Evolutionary conservation across 805 yeast genomes (phyloP).

Genomic region (Metschnikowia similis): DNA sequence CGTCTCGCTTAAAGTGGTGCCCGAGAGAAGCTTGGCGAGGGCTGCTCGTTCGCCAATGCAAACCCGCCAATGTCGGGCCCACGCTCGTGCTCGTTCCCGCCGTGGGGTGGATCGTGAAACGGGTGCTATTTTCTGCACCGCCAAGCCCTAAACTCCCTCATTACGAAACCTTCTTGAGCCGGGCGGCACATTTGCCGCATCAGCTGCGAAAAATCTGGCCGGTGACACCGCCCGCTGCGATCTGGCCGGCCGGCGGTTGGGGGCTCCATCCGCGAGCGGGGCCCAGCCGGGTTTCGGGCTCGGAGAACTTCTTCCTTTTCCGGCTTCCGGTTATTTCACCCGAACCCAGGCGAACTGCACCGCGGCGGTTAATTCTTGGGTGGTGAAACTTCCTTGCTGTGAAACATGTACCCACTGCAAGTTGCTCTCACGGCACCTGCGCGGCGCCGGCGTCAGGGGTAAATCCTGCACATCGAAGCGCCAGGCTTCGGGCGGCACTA

Average conservation of each 20-base stretch:
- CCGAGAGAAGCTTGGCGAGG: background rate
- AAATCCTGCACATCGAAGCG: background rate
- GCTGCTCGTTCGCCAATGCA: background rate
- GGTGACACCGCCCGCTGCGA: slow-evolving; percentile 17
- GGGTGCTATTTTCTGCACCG: background rate
- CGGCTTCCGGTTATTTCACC: background rate
- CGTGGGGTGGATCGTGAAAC: background rate
- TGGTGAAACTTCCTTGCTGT: background rate
- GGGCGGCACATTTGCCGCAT: too few species aligned
- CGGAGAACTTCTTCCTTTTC: slow-evolving; percentile 12
- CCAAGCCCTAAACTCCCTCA: too few species aligned
- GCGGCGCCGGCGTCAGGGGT: background rate
- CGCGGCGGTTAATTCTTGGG: too few species aligned
- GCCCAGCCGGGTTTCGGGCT: background rate
- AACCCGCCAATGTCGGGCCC: background rate
- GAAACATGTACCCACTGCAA: background rate
- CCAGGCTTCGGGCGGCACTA: background rate
- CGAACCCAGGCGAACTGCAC: too few species aligned
- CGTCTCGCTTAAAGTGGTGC: background rate
- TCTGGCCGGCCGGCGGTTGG: slow-evolving; percentile 19
- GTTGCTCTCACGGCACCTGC: background rate
- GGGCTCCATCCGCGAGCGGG: too few species aligned
- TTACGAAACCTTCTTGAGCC: too few species aligned
- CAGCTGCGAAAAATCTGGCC: too few species aligned
- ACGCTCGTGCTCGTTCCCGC: background rate